Evolutionary conservation across 345 rosid species (phyloP), one percentile per base, ranked within the genome.

Genomic region (Pugionium dolabratum): DNA sequence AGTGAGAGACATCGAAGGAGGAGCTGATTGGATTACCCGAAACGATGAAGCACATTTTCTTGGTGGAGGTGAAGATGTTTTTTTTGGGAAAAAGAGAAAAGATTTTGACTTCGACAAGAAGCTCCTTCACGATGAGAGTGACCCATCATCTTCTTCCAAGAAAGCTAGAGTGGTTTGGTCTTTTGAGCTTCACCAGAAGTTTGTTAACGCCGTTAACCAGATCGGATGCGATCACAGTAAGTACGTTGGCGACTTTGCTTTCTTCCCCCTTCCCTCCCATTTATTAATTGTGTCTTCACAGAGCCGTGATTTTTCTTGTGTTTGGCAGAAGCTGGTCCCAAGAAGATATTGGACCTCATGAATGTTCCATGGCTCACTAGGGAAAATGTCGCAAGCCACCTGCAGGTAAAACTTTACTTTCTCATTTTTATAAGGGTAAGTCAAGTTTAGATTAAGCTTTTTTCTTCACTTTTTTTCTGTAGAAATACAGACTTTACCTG

Each of bases 81-180:
- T 64, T 27, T 78, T 79, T 2, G 71, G 48, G 4, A 85, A 73
- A 76, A 90, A 82, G 75, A 83, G 94, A 67, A 93, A 84, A 79
- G 92, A 84, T 25, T n/a, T 59, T 36, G 92, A 86, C 58, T n/a
- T 59, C 36, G 96, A 87, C 33, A 74, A 48, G 79, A 84, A 57
- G 80, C 76, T 80, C 25, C 85, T 80, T 36, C 86, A 85, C 2
- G 96, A 90, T 52, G 82, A 69, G 63, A 82, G 58, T 37, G 93
- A 92, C 49, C 64, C 43, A 4, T 80, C 85, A 4, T 80, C 85
- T 62, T 84, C 92, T 9, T 36, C 78, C 2, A 94, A 94, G 84
- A 90, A 93, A 75, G 89, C 97, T 7, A 85, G 98, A 71, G 99
- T 94, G 2, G 90, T 88, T 48, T 94, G 98, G 98, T 80, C 97